A percentile compares a stretch with the other conserved stretches of the same genome.
Conservation (phyloP, 2,329 filamentous ascomycete species). For the Chrysoporthe austroafricana region DNA sequence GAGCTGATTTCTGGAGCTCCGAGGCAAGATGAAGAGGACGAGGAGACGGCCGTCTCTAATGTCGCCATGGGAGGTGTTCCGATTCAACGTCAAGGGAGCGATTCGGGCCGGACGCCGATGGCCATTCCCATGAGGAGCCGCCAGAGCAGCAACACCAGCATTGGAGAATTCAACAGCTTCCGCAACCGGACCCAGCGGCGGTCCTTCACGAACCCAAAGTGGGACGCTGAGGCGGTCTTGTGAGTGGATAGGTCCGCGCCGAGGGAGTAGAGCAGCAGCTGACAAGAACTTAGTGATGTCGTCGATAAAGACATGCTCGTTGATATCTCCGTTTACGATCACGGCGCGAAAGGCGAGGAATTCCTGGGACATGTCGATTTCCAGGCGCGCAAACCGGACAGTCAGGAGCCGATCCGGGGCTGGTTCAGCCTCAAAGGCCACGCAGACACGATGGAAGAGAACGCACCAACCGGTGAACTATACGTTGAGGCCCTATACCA, state of each 20-base stretch:
- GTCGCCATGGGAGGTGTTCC: slow-evolving; percentile 56
- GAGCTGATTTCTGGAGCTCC: slow-evolving; percentile 93
- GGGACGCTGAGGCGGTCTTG: slow-evolving; percentile 96
- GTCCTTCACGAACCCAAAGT: slow-evolving; percentile 81
- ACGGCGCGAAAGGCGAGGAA: slow-evolving; percentile 76
- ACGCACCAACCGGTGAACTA: slow-evolving; percentile 83
- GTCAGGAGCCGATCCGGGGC: slow-evolving; percentile 72
- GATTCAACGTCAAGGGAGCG: slow-evolving; percentile 72
- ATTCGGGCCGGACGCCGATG: slow-evolving; percentile 80
- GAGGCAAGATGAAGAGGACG: slow-evolving; percentile 65
- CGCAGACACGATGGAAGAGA: slow-evolving; percentile 70
- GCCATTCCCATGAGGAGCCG: slow-evolving; percentile 96
- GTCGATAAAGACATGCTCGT: slow-evolving; percentile 89
- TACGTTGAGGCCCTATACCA: slow-evolving; percentile 86
- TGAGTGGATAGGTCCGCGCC: slow-evolving; percentile 53
- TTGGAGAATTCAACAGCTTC: slow-evolving; percentile 66
- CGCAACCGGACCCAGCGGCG: slow-evolving; percentile 60
- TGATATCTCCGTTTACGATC: slow-evolving; percentile 93
- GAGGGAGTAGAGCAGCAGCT: neutral
- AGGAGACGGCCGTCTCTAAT: slow-evolving; percentile 43
- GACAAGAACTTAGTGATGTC: slow-evolving; percentile 69
- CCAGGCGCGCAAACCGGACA: slow-evolving; percentile 66
- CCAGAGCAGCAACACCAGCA: slow-evolving; percentile 93
- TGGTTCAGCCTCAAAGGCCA: slow-evolving; percentile 86
- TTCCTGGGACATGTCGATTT: slow-evolving; percentile 92